Evolutionary conservation across 2,329 filamentous ascomycete genomes (phyloP).

Genomic region (Xylariomycetidae sp.): DNA sequence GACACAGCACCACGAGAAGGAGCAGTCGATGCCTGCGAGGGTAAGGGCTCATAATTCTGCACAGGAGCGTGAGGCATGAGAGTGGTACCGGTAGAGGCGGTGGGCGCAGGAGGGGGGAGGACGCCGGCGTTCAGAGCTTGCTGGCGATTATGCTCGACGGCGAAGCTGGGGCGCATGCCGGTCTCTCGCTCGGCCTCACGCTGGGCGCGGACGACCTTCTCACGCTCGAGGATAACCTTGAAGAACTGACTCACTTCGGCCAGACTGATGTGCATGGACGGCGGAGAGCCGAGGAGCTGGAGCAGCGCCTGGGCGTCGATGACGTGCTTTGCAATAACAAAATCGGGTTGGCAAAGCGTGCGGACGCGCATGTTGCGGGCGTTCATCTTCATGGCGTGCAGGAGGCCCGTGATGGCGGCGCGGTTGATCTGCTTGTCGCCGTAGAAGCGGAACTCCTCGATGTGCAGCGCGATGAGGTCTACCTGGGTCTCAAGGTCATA

Average conservation of each 20-base stretch:
- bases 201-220: slow-evolving; percentile 26
- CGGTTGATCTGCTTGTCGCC: slow-evolving; percentile 40
- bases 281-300: slow-evolving; percentile 41
- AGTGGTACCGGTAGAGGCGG: too few relatives aligned
- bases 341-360: slow-evolving; percentile 55
- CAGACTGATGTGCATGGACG: slow-evolving; percentile 40
- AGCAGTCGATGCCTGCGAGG: too few relatives aligned
- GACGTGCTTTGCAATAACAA: slow-evolving; percentile 54
- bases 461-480: slow-evolving; percentile 47
- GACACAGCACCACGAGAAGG: too few relatives aligned
- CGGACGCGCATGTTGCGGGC: slow-evolving; percentile 48
- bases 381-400: slow-evolving; percentile 49
- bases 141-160: too few relatives aligned
- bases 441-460: slow-evolving; percentile 51
- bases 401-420: slow-evolving; percentile 40
- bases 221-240: slow-evolving; percentile 46
- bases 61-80: too few relatives aligned
- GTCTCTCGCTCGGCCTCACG: too few relatives aligned
- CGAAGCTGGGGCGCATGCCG: too few relatives aligned
- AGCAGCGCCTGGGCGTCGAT: slow-evolving; percentile 48
- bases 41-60: too few relatives aligned
- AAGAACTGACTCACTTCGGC: slow-evolving; percentile 51
- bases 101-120: too few relatives aligned
- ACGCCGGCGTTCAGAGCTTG: too few relatives aligned
- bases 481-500: slow-evolving; percentile 58